Percentiles rank a stretch among this genome's conserved stretches.
Evolutionary conservation across 129 eudicot genomes (phyloP).

Genomic region (Flaveria robusta): DNA sequence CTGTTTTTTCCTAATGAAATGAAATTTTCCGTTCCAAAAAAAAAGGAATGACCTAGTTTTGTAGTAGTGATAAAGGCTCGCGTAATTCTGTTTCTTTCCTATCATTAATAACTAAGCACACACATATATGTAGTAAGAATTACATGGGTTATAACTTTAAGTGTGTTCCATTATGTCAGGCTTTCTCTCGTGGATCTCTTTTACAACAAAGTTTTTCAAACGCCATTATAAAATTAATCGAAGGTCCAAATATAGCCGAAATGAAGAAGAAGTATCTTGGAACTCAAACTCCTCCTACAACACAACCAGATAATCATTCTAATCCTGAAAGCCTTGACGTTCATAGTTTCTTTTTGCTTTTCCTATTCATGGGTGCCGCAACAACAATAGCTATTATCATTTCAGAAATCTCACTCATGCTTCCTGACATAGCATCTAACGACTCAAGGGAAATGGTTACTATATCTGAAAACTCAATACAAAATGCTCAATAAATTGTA

Average conservation of each 20-base stretch:
- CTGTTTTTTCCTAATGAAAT: no score
- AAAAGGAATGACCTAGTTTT: no score
- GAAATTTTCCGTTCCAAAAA: no score
- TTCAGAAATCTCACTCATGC: conserved; percentile 24
- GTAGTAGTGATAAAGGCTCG: no score
- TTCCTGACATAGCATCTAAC: background rate
- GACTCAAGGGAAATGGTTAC: no score
- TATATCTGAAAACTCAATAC: no score
- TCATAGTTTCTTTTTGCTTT: conserved; percentile 16
- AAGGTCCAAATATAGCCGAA: background rate
- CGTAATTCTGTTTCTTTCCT: no score
- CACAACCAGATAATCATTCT: background rate
- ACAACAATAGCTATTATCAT: conserved; percentile 16
- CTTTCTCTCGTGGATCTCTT: conserved; percentile 18
- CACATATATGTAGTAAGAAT: background rate
- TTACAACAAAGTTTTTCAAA: conserved; percentile 14
- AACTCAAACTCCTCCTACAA: background rate
- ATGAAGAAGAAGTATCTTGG: conserved; percentile 22
- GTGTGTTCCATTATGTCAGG: conserved; percentile 21
- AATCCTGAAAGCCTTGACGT: conserved; percentile 25
- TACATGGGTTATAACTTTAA: background rate
- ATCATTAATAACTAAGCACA: no score
- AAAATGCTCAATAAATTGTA: no score
- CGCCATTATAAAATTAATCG: conserved; percentile 22
- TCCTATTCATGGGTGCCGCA: conserved; percentile 2